phyloP scores from a whole-genome alignment of 257 asterid genomes.

The Solanum appendiculatum region DNA sequence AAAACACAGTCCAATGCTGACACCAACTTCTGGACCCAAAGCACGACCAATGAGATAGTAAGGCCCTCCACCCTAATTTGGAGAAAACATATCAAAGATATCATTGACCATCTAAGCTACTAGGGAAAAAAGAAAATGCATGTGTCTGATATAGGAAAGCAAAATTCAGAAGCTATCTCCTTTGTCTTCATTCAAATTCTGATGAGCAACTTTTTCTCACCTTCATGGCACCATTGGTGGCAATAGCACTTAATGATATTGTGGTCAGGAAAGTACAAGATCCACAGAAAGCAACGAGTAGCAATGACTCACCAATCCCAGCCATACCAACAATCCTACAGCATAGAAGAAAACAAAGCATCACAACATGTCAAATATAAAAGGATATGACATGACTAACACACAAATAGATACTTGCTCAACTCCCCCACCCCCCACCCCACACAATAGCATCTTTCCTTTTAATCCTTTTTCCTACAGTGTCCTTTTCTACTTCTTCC shows the following conservation, averaged over 20 bases:
- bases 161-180: background rate
- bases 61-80: slow-evolving; percentile 93
- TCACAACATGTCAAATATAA: background rate
- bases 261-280: slow-evolving; percentile 91
- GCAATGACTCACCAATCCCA: slow-evolving; percentile 86
- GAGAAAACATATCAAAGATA: slow-evolving; percentile 1
- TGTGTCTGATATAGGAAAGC: background rate
- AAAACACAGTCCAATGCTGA: slow-evolving; percentile 96
- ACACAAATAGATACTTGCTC: background rate
- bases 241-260: slow-evolving; percentile 94
- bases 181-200: background rate
- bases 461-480: background rate
- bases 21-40: slow-evolving; percentile 99
- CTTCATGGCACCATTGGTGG: slow-evolving; percentile 99
- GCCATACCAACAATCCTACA: slow-evolving; percentile 99
- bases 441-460: background rate
- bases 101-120: background rate
- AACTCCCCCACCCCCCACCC: background rate
- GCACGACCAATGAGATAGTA: slow-evolving; percentile 99
- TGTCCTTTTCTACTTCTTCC: background rate
- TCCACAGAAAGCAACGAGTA: slow-evolving; percentile 94
- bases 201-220: slow-evolving; percentile 21
- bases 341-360: background rate
- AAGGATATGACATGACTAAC: background rate
- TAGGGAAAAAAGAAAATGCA: background rate